Evolutionary conservation across 495 filamentous ascomycete species (phyloP).

Genomic region (Bacidia rubella): DNA sequence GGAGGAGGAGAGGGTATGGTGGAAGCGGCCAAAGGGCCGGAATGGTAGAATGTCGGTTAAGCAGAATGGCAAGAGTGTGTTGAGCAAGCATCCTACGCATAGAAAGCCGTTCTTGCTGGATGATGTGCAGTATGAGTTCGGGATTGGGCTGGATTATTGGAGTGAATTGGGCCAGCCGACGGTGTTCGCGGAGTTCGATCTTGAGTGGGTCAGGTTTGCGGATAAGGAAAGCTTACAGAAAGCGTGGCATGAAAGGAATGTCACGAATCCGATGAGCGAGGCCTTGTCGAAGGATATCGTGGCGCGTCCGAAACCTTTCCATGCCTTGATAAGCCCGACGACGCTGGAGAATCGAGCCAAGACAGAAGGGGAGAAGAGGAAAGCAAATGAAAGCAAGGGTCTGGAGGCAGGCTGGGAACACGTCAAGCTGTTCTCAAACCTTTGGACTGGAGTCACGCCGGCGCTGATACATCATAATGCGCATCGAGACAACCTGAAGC

Average conservation of each 20-base stretch:
- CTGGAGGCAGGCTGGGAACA: slow-evolving; percentile 1
- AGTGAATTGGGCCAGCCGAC: slow-evolving; percentile 6
- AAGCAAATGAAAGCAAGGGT: not conserved
- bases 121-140: slow-evolving; percentile 7
- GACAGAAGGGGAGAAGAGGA: not conserved
- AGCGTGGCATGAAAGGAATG: not conserved
- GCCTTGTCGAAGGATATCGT: not conserved
- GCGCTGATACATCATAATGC: slow-evolving; percentile 10
- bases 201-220: slow-evolving; percentile 5
- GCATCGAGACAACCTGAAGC: slow-evolving; percentile 4
- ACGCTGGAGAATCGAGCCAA: not conserved
- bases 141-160: slow-evolving; percentile 9
- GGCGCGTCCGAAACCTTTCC: not conserved
- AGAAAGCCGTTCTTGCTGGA: not conserved
- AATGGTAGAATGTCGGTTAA: not conserved
- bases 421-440: slow-evolving; percentile 8
- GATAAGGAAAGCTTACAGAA: not conserved
- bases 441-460: slow-evolving; percentile 9
- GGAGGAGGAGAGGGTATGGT: not conserved
- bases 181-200: slow-evolving; percentile 7
- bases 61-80: not conserved
- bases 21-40: not conserved
- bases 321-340: not conserved
- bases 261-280: not conserved
- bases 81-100: not conserved